Base-by-base conservation (phyloP, 2,329 filamentous ascomycete genomes). In the Ceratocystiopsis minuta region DNA sequence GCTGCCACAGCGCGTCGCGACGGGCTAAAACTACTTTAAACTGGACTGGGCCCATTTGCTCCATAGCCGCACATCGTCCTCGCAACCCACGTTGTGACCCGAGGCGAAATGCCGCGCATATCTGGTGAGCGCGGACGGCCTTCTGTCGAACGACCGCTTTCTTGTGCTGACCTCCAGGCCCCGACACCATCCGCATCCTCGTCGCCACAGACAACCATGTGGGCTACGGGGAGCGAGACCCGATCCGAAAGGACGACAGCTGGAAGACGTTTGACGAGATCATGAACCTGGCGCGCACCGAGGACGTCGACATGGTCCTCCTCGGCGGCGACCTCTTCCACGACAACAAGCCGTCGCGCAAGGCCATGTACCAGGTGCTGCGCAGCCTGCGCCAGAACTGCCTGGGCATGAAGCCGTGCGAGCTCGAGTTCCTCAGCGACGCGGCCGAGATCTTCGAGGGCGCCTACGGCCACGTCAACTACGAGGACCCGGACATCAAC, bases 171-270 rank as follows among this genome's bases (percentile, higher is more conserved):
- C 18, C 15, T 32, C 5, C 36, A 70, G 68, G 64, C 43, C 61
- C 81, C 51, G 85, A 98, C 62, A 93, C 85, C 0, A 95, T 98
- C 54, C 84, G 85, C 49, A 90, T 98, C 50, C 76, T 98, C 34
- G 72, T 98, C 46, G 80, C 90, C 34, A 96, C 88, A 15, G 90
- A 98, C 58, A 96, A 92, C 52, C 90, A 98, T 80, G 90, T 98
- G 46, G 90, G 90, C 41, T 96, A 86, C 60, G 83, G 85, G 55
- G 90, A 98, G 61, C 78, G 87, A 52, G 87, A 98, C 58, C 75
- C 84, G 1, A 82, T 90, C 46, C 84, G 90, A n/a, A 88, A 87
- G 49, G 84, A 96, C 57, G 90, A 98, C 59, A 95, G 86, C 61
- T 96, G 88, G 87, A 80, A 78, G 56, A 85, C 80, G 3, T 98